These are phyloP conservation scores for Thielaviopsis ethacetica DNA, from an alignment of 2,329 filamentous ascomycete species.

Conservation along the genomic window DNA sequence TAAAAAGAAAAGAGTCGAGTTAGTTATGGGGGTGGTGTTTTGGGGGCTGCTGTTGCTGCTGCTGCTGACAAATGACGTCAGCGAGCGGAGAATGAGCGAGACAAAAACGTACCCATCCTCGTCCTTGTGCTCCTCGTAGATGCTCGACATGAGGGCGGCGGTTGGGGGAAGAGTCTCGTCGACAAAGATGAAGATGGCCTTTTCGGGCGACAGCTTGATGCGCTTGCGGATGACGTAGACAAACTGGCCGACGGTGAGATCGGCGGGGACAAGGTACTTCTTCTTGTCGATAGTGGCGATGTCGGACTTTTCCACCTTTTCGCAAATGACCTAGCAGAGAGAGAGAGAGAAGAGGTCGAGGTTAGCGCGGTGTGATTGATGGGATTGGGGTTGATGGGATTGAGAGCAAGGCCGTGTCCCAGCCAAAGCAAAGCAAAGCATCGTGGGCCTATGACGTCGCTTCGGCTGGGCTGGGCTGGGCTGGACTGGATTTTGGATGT, in stretches of 20 bases:
- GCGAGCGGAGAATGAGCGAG: neutral
- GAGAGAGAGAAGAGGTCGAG: neutral
- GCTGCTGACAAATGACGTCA: neutral
- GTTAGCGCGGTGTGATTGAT: neutral
- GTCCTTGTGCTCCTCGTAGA: constrained; percentile 98
- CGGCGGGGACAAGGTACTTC: constrained; percentile 96
- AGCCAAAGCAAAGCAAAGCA: neutral
- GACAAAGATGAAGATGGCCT: constrained; percentile 99
- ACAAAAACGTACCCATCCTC: constrained; percentile 43
- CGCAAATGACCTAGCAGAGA: constrained; percentile 75
- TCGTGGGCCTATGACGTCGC: neutral
- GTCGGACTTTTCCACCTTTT: constrained; percentile 98
- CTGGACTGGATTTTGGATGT: no score
- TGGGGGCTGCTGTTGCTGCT: no score
- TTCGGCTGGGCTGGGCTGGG: neutral
- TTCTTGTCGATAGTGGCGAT: constrained; percentile 99
- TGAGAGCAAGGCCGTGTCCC: no score
- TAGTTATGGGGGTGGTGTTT: neutral
- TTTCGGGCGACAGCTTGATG: constrained; percentile 98
- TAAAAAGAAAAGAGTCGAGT: constrained; percentile 21
- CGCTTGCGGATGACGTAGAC: constrained; percentile 99
- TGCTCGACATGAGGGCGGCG: constrained; percentile 95
- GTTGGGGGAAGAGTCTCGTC: constrained; percentile 95
- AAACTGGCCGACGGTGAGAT: constrained; percentile 97
- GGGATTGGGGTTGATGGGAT: neutral